Evolutionary conservation across 148 eudicot genomes (phyloP), one percentile per base, ranked within the genome.

Genomic region (Rhododendron vialii): DNA sequence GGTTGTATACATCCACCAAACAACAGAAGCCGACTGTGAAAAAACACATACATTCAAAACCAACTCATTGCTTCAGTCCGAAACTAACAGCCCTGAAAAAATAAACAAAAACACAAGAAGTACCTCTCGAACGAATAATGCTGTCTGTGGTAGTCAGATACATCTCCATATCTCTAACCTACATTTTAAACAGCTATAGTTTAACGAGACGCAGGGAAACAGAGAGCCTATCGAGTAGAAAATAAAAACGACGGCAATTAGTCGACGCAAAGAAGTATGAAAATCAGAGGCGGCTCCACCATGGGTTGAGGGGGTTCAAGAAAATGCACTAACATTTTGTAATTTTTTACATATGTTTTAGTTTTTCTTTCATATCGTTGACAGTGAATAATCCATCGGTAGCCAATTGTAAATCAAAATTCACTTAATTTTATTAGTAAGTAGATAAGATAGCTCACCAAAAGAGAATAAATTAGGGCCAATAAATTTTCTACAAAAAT

Each of bases 121-220:
- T 90, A 97, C 99, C 98, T 95, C 99, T 94, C n/a, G 96, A 92
- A 80, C 98, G 99, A 87, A 95, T 89, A 41, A 93, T 87, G 90
- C 86, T 91, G 87, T 95, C 98, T 14, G 98, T 93, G 50, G 96
- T 91, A 47, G 98, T 97, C 89, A 97, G 86, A 88, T 97, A 95
- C 93, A 95, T 61, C 86, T 90, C 96, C 98, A 97, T 93, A 87
- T 94, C 99, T 88, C 91, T 92, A 87, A 97, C 98, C 99, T 97
- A 81, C 12, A 83, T 17, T 24, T 43, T 59, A 28, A 17, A 88
- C 80, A 79, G 18, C 45, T 18, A 80, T 5, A n/a, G 30, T 51
- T 80, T 43, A 84, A 11, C 24, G 35, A 84, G 43, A 28, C 18
- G 24, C 28, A 7, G 28, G 38, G 76, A 14, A 28, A 30, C 6